Conservation (phyloP, 441 rosid species). For the Erodium texanum region DNA sequence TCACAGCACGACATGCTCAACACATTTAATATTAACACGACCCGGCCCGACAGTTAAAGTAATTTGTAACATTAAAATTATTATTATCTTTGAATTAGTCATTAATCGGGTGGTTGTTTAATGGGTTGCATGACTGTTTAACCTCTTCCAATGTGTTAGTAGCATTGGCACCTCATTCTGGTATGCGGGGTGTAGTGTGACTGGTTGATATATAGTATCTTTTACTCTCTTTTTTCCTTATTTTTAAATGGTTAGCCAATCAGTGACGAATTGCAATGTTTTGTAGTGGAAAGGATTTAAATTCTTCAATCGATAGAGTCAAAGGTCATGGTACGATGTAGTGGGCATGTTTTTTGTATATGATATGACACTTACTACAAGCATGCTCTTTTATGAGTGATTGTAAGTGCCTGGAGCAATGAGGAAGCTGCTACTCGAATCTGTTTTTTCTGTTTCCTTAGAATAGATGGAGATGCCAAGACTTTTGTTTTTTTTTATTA, state of each 20-base stretch:
- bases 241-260: neutral
- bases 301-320: neutral
- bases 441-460: neutral
- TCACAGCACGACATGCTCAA: neutral
- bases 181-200: neutral
- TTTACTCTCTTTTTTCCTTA: neutral
- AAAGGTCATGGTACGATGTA: neutral
- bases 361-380: neutral
- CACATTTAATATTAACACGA: neutral
- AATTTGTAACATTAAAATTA: no score
- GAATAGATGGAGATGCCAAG: neutral
- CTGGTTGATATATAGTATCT: neutral
- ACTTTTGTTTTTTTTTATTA: neutral
- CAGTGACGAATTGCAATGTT: neutral
- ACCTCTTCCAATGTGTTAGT: neutral
- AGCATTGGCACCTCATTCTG: neutral
- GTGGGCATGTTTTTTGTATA: neutral
- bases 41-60: no score
- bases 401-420: neutral
- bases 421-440: neutral
- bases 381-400: neutral
- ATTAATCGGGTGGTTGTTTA: neutral
- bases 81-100: neutral
- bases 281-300: neutral
- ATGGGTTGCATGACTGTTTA: neutral